Percentiles rank a stretch among this genome's conserved stretches.
These are phyloP conservation scores for Podaxis carcinomalis DNA, from an alignment of 768 basidiomycete genomes.

Conservation along the genomic window DNA sequence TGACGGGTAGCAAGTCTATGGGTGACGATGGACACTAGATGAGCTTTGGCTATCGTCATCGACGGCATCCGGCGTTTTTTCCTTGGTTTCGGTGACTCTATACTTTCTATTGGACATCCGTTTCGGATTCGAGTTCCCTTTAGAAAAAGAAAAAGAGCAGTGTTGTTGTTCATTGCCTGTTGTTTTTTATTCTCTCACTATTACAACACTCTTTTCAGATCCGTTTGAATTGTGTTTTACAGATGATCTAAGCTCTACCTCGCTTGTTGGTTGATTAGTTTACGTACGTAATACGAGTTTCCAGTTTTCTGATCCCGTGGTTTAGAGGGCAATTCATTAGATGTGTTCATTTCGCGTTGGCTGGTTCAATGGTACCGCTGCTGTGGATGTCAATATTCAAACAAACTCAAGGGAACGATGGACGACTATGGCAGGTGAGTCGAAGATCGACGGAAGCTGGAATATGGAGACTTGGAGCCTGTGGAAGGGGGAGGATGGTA, in stretches of 20 bases:
- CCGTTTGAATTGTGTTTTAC: too few relatives aligned
- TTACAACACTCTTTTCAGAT: too few relatives aligned
- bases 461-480: background rate
- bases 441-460: background rate
- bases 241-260: too few relatives aligned
- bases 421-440: background rate
- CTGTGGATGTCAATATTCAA: background rate
- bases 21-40: conserved; percentile 3
- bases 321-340: background rate
- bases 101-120: background rate
- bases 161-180: too few relatives aligned
- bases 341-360: background rate
- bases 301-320: background rate
- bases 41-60: background rate
- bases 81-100: background rate
- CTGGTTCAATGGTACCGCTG: background rate
- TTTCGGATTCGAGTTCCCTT: background rate
- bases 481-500: too few relatives aligned
- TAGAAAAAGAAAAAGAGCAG: too few relatives aligned
- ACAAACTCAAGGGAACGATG: background rate
- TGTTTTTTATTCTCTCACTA: too few relatives aligned
- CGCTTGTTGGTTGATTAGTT: background rate
- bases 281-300: background rate
- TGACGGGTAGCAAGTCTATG: conserved; percentile 7
- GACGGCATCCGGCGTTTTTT: background rate